These are phyloP conservation scores for Cutaneotrichosporon spelunceum DNA, from an alignment of 1,284 basidiomycete species.

Conservation along the genomic window DNA sequence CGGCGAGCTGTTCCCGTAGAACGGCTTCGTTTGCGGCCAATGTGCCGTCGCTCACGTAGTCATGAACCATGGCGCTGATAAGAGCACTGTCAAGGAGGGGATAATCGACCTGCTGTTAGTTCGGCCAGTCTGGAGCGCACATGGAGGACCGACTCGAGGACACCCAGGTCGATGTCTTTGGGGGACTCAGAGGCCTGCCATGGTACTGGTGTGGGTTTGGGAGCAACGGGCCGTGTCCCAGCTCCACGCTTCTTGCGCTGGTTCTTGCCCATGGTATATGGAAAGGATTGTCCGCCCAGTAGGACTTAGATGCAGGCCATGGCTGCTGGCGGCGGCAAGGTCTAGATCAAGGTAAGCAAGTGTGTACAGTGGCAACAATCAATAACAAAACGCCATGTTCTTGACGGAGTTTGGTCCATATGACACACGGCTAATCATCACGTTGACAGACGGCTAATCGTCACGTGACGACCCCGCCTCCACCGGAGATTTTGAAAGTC, in stretches of 20 bases:
- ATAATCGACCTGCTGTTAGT: conserved; percentile 38
- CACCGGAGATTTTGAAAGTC: conserved; percentile 21
- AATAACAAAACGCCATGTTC: neutral
- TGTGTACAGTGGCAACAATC: neutral
- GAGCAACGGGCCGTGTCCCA: no score
- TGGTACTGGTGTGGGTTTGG: neutral
- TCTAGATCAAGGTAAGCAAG: neutral
- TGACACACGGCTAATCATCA: no score
- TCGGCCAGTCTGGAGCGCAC: conserved; percentile 12
- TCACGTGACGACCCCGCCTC: conserved; percentile 16
- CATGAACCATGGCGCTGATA: conserved; percentile 42
- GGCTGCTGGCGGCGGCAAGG: neutral
- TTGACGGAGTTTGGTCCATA: no score
- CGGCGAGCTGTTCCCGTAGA: conserved; percentile 44
- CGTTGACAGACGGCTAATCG: no score
- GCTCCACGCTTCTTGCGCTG: neutral
- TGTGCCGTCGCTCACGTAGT: conserved; percentile 32
- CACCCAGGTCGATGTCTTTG: conserved; percentile 23
- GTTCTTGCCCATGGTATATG: conserved; percentile 6
- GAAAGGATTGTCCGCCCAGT: neutral
- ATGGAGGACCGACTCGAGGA: conserved; percentile 27
- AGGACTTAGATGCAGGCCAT: neutral
- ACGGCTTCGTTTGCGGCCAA: conserved; percentile 28
- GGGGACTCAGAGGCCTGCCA: neutral
- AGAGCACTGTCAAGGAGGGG: conserved; percentile 45